These are phyloP conservation scores for Pythium scleroteichum DNA, from an alignment of 352 stramenopile species.

Conservation along the genomic window DNA sequence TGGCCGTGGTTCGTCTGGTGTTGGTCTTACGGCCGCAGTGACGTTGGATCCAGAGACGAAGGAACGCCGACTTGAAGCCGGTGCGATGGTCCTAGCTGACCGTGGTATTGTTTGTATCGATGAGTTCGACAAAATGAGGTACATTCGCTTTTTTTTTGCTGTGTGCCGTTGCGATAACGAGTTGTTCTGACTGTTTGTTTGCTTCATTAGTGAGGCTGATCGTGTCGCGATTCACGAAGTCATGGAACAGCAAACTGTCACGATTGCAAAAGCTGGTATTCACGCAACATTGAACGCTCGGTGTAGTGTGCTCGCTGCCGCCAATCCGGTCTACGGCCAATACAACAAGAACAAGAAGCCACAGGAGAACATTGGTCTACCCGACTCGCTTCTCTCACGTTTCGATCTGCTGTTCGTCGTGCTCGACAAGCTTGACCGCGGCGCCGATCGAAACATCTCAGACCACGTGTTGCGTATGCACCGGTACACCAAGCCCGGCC, in stretches of 20 bases:
- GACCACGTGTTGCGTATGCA: slow-evolving; percentile 98
- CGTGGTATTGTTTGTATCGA: slow-evolving; percentile 99
- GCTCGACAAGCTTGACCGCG: slow-evolving; percentile 96
- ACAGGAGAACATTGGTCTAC: slow-evolving; percentile 99
- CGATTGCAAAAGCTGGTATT: slow-evolving; percentile 99
- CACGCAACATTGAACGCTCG: slow-evolving; percentile 98
- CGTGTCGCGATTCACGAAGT: slow-evolving; percentile 99
- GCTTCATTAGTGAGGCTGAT: slow-evolving; percentile 93
- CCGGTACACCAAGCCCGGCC: slow-evolving; percentile 87
- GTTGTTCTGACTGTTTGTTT: not conserved
- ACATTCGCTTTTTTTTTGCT: not conserved
- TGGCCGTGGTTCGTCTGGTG: slow-evolving; percentile 77
- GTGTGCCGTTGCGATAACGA: not conserved
- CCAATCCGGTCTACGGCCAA: slow-evolving; percentile 99
- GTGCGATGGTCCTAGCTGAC: slow-evolving; percentile 99
- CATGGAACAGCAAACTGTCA: slow-evolving; percentile 99
- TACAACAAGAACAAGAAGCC: slow-evolving; percentile 98
- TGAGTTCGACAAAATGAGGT: slow-evolving; percentile 99
- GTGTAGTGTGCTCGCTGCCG: slow-evolving; percentile 97
- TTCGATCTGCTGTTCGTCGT: slow-evolving; percentile 99
- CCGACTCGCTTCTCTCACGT: slow-evolving; percentile 98
- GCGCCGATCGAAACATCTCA: slow-evolving; percentile 94
- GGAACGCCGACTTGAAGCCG: slow-evolving; percentile 94
- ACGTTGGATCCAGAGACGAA: slow-evolving; percentile 96
- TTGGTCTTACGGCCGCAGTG: slow-evolving; percentile 98